Percentiles rank a stretch among this genome's conserved stretches.
These are phyloP conservation scores for Butyriboletus appendiculatus DNA, from an alignment of 1,284 basidiomycete species.

Conservation along the genomic window DNA sequence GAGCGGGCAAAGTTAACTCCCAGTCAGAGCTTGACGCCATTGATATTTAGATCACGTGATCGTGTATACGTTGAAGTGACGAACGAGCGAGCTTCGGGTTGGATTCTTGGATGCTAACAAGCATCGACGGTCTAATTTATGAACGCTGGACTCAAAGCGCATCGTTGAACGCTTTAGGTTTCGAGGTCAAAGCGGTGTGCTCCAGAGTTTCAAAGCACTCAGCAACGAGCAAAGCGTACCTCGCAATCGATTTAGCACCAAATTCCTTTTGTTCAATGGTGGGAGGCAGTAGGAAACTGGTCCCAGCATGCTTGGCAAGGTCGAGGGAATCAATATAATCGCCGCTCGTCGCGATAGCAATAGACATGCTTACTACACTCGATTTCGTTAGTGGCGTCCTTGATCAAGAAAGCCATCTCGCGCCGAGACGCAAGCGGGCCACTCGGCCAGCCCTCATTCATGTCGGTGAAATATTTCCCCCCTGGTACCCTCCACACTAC, in stretches of 20 bases:
- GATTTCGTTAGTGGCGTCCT: not conserved
- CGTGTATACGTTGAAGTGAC: not conserved
- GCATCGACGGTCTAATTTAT: not conserved
- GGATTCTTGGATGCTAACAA: no score
- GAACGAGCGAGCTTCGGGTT: no score
- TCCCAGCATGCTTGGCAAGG: not conserved
- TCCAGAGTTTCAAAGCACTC: not conserved
- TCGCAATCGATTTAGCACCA: not conserved
- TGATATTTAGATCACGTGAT: conserved; percentile 8
- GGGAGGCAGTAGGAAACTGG: not conserved
- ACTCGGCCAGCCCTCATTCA: no score
- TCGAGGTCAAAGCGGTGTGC: not conserved
- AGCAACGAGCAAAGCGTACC: not conserved
- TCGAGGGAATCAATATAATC: not conserved
- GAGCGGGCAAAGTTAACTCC: conserved; percentile 1
- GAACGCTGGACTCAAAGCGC: not conserved
- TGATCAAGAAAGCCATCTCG: no score
- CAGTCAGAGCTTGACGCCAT: conserved; percentile 4
- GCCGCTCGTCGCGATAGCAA: not conserved
- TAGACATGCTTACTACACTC: not conserved
- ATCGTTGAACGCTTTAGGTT: not conserved
- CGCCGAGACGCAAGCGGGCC: no score
- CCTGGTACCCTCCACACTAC: not conserved
- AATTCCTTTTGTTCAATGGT: not conserved
- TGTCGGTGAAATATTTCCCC: not conserved